Percentiles rank a stretch among this genome's conserved stretches.
phyloP scores from a whole-genome alignment of 106 monocot genomes.

The Amphibolis antarctica region DNA sequence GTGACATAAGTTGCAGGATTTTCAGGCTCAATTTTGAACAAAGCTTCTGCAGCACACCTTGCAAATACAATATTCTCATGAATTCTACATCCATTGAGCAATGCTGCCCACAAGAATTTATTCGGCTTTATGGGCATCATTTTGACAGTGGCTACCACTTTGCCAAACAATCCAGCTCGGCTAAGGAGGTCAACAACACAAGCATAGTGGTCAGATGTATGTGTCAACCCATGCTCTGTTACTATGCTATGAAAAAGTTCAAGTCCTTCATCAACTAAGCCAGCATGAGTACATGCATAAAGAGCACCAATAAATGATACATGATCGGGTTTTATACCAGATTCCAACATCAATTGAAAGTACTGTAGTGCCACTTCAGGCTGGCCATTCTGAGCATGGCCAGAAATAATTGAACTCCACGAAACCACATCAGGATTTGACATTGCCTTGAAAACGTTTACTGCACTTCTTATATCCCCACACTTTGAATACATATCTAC shows the following conservation, averaged over 20 bases:
- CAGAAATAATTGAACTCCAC: slow-evolving; percentile 51
- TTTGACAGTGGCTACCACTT: slow-evolving; percentile 39
- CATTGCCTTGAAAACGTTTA: slow-evolving; percentile 38
- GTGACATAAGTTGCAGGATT: slow-evolving; percentile 70
- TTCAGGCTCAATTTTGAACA: slow-evolving; percentile 55
- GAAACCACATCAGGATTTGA: slow-evolving; percentile 37
- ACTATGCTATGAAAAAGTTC: slow-evolving; percentile 49
- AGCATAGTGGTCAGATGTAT: slow-evolving; percentile 55
- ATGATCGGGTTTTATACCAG: slow-evolving; percentile 41
- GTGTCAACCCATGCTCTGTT: slow-evolving; percentile 17
- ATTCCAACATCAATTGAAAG: slow-evolving; percentile 32
- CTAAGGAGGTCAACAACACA: slow-evolving; percentile 69
- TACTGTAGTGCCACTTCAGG: slow-evolving; percentile 33
- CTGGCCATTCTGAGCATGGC: slow-evolving; percentile 47
- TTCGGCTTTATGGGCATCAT: slow-evolving; percentile 46
- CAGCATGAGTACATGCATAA: slow-evolving; percentile 50
- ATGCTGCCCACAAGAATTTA: slow-evolving; percentile 62
- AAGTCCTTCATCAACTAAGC: slow-evolving; percentile 44
- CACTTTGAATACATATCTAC: slow-evolving; percentile 63
- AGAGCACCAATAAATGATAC: slow-evolving; percentile 53
- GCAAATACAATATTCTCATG: slow-evolving; percentile 34
- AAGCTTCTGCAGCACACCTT: slow-evolving; percentile 38
- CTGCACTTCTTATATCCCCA: slow-evolving; percentile 30
- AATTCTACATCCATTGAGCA: slow-evolving; percentile 44
- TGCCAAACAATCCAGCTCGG: slow-evolving; percentile 33